These are phyloP conservation scores for Entonaema liquescens DNA, from an alignment of 495 filamentous ascomycete species.

Conservation along the genomic window DNA sequence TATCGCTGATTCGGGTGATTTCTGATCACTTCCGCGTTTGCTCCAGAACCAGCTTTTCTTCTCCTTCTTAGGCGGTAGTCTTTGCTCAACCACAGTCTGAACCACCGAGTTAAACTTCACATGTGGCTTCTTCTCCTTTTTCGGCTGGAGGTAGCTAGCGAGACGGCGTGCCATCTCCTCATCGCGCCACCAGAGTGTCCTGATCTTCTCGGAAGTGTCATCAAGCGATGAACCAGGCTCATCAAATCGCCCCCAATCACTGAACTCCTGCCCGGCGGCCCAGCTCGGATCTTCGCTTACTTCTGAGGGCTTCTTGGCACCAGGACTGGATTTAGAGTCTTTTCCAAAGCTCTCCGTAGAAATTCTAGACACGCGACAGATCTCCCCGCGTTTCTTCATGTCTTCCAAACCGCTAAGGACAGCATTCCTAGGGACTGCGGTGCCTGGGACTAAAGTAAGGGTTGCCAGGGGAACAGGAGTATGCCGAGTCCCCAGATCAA, in stretches of 20 bases:
- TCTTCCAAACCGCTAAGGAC: constrained; percentile 48
- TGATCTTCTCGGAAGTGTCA: background rate
- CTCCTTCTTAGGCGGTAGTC: constrained; percentile 42
- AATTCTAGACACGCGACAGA: constrained; percentile 47
- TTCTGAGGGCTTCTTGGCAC: background rate
- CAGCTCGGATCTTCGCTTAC: constrained; percentile 32
- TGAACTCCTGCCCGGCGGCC: constrained; percentile 43
- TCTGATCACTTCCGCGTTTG: constrained; percentile 21
- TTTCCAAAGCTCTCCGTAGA: constrained; percentile 35
- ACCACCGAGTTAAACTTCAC: constrained; percentile 34
- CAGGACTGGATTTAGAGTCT: constrained; percentile 32
- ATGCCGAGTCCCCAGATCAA: constrained; percentile 38
- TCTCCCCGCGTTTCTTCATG: constrained; percentile 49
- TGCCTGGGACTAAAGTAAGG: constrained; percentile 52
- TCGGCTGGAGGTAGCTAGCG: constrained; percentile 55
- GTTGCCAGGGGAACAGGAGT: constrained; percentile 41
- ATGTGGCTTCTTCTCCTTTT: constrained; percentile 33
- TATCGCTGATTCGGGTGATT: constrained; percentile 4
- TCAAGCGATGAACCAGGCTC: background rate
- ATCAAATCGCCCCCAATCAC: constrained; percentile 54
- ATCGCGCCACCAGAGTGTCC: constrained; percentile 54
- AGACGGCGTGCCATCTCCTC: constrained; percentile 58
- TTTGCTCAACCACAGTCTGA: constrained; percentile 44
- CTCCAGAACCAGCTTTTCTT: constrained; percentile 44
- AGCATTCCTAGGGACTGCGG: constrained; percentile 45